Evolutionary conservation across 805 yeast species (phyloP).

Genomic region (Candida cerambycidarum): DNA sequence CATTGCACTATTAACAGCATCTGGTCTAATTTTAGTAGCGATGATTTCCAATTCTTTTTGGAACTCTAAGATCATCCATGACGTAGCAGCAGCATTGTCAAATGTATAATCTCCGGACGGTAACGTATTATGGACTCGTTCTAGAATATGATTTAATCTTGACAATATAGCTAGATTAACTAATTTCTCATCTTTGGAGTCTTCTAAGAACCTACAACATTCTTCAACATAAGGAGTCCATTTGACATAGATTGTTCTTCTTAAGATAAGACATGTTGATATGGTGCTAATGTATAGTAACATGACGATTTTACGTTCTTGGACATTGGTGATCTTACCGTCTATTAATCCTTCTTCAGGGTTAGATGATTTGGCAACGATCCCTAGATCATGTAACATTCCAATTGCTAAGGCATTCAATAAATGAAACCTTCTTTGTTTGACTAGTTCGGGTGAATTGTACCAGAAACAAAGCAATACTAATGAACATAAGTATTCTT

Average conservation of each 20-base stretch:
- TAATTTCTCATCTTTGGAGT: constrained; percentile 29
- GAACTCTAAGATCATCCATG: constrained; percentile 47
- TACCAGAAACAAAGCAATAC: constrained; percentile 73
- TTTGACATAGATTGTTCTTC: constrained; percentile 59
- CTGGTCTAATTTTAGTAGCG: constrained; percentile 38
- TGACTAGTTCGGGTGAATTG: constrained; percentile 78
- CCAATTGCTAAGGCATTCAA: constrained; percentile 64
- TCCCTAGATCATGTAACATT: constrained; percentile 74
- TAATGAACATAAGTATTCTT: constrained; percentile 64
- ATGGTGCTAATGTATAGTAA: constrained; percentile 62
- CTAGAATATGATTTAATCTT: constrained; percentile 58
- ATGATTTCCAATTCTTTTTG: constrained; percentile 46
- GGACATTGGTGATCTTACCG: constrained; percentile 23
- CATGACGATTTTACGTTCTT: constrained; percentile 53
- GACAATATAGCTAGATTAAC: constrained; percentile 56
- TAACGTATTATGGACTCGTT: constrained; percentile 53
- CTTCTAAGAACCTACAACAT: constrained; percentile 52
- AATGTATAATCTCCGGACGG: constrained; percentile 35
- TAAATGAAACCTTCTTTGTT: constrained; percentile 74
- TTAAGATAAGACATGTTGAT: constrained; percentile 61
- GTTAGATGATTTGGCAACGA: constrained; percentile 49
- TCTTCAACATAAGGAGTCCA: constrained; percentile 68
- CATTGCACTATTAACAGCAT: constrained; percentile 2
- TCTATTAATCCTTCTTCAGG: not conserved
- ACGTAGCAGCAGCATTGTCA: constrained; percentile 26